Evolutionary conservation across 2,329 filamentous ascomycete species (phyloP).

Genomic region (Hirsutella thompsonii): DNA sequence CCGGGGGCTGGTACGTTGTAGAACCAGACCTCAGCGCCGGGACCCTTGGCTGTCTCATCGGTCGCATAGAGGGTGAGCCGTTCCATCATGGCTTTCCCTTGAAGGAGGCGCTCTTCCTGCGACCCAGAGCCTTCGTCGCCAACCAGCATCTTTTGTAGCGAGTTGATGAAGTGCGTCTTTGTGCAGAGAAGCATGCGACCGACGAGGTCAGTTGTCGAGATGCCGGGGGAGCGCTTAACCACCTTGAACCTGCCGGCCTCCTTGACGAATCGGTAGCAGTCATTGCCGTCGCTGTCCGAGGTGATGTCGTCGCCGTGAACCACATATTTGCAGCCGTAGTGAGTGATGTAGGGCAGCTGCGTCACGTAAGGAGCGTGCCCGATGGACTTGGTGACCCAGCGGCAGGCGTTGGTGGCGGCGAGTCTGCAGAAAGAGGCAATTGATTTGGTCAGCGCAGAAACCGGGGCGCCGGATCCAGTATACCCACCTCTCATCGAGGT

Average conservation of each 20-base stretch:
- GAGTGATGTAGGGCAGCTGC: slow-evolving; percentile 80
- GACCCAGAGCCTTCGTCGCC: slow-evolving; percentile 64
- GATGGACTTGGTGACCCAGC: slow-evolving; percentile 81
- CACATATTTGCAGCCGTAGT: slow-evolving; percentile 91
- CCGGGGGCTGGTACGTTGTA: slow-evolving; percentile 47
- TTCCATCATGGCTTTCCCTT: slow-evolving; percentile 58
- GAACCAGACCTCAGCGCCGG: slow-evolving; percentile 75
- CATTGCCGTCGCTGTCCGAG: slow-evolving; percentile 81
- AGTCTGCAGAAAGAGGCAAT: slow-evolving; percentile 36
- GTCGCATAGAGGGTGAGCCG: slow-evolving; percentile 79
- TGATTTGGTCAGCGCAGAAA: background rate
- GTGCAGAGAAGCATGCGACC: slow-evolving; percentile 95
- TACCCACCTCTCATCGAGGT: slow-evolving; percentile 63
- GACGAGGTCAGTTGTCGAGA: slow-evolving; percentile 95
- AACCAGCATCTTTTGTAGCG: slow-evolving; percentile 52
- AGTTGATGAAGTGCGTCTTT: slow-evolving; percentile 84
- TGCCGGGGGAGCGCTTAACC: slow-evolving; percentile 89
- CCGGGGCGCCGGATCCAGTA: background rate
- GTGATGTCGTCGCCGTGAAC: slow-evolving; percentile 97
- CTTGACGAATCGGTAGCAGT: slow-evolving; percentile 98
- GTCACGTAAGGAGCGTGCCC: slow-evolving; percentile 90
- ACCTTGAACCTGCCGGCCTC: slow-evolving; percentile 88
- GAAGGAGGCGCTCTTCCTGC: slow-evolving; percentile 48
- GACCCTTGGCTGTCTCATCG: slow-evolving; percentile 65
- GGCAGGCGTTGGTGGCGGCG: slow-evolving; percentile 84